Conservation (phyloP, 352 stramenopile species). For the Pythium pyrilobum region DNA sequence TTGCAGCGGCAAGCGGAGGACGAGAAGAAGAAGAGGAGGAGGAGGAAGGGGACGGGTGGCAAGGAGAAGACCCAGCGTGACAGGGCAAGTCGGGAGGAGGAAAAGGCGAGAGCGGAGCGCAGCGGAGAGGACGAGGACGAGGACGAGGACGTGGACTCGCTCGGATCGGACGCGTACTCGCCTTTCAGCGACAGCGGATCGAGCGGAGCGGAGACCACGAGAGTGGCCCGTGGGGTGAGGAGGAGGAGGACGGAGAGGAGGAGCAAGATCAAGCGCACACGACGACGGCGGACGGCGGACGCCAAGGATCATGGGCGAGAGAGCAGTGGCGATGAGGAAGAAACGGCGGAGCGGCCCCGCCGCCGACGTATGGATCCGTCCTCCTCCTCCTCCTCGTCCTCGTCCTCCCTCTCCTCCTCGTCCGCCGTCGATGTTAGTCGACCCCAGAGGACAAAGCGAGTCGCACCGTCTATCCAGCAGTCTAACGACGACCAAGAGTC, state of each 20-base stretch:
- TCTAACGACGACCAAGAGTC: background rate
- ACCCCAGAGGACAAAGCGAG: too few relatives aligned
- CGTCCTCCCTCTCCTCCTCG: too few relatives aligned
- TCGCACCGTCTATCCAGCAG: too few relatives aligned
- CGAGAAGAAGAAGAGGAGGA: background rate
- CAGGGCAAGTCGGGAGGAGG: too few relatives aligned
- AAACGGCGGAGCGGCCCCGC: too few relatives aligned
- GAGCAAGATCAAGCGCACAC: background rate
- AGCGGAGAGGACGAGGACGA: background rate
- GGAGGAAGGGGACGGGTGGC: conserved; percentile 10
- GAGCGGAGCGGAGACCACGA: background rate
- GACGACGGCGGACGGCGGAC: too few relatives aligned
- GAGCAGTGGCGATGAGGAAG: too few relatives aligned
- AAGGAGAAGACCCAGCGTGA: too few relatives aligned
- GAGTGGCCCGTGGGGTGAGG: background rate
- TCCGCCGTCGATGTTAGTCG: too few relatives aligned
- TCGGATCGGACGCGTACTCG: conserved; percentile 36
- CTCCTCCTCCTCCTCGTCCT: too few relatives aligned
- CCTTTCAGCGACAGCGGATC: conserved; percentile 13
- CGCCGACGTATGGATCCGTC: too few relatives aligned
- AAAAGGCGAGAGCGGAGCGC: background rate
- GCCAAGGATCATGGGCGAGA: too few relatives aligned
- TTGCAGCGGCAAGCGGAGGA: conserved; percentile 4
- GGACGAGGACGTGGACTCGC: conserved; percentile 11
- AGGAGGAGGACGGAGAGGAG: background rate